Evolutionary conservation across 2,329 filamentous ascomycete species (phyloP).

Genomic region (Diaporthe amygdali): DNA sequence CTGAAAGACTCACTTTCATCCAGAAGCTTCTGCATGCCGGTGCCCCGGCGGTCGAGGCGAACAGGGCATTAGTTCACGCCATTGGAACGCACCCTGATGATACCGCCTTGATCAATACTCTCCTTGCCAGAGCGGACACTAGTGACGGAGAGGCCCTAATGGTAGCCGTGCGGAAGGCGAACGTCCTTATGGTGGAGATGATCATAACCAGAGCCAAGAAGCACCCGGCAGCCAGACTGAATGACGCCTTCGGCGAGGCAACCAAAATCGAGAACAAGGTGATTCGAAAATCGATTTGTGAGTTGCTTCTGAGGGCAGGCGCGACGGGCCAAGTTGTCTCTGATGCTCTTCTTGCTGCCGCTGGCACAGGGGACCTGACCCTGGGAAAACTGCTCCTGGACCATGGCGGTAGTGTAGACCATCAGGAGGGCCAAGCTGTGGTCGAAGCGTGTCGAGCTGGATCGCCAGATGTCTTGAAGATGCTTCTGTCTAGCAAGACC

Average conservation of each 20-base stretch:
- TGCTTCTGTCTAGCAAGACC: conserved; percentile 51
- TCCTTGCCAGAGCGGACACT: conserved; percentile 53
- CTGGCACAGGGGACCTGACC: conserved; percentile 56
- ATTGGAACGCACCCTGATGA: conserved; percentile 55
- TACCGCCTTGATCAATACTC: conserved; percentile 49
- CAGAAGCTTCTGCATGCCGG: conserved; percentile 56
- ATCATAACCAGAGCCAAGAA: conserved; percentile 45
- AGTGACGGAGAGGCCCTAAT: conserved; percentile 55
- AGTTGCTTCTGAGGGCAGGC: conserved; percentile 50
- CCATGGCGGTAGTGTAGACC: conserved; percentile 56
- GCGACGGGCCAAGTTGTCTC: conserved; percentile 52
- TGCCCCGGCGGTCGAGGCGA: conserved; percentile 52
- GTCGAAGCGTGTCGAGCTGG: conserved; percentile 60
- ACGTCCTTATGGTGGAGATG: conserved; percentile 50
- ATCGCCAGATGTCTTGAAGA: conserved; percentile 52
- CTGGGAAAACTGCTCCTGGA: conserved; percentile 56
- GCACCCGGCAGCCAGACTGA: conserved; percentile 45
- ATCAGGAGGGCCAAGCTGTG: conserved; percentile 57
- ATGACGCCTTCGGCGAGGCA: conserved; percentile 48
- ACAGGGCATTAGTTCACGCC: conserved; percentile 56
- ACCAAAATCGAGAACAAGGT: conserved; percentile 46
- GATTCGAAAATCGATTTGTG: conserved; percentile 49
- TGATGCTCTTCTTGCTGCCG: conserved; percentile 55
- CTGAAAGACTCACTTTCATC: conserved; percentile 56
- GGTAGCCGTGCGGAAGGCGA: conserved; percentile 50